Percentiles rank a stretch among this genome's conserved stretches.
Conservation (phyloP, 2,329 filamentous ascomycete genomes). For the Fusarium sp. region DNA sequence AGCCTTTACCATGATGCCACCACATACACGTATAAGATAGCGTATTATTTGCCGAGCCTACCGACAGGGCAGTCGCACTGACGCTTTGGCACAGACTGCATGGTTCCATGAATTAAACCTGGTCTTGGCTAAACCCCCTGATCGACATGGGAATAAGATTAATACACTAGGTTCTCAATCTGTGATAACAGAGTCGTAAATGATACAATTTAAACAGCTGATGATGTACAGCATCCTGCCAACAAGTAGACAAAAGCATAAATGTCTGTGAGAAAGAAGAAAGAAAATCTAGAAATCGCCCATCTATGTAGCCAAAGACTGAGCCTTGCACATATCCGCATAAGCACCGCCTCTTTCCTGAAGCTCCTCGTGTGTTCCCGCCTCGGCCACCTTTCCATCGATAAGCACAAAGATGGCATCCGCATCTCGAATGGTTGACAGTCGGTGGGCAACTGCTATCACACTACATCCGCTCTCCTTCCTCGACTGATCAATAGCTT, state of each 20-base stretch:
- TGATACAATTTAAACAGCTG: fast-evolving
- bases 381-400: constrained; percentile 66
- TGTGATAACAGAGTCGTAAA: not conserved
- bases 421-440: constrained; percentile 67
- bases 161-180: not conserved
- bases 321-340: constrained; percentile 36
- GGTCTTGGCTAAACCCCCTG: not conserved
- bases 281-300: not conserved
- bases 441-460: constrained; percentile 70
- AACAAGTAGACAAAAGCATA: not conserved
- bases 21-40: not conserved
- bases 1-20: not conserved
- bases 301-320: constrained; percentile 24
- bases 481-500: constrained; percentile 57
- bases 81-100: not conserved
- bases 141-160: not conserved
- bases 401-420: constrained; percentile 73
- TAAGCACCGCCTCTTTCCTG: constrained; percentile 53
- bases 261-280: not conserved
- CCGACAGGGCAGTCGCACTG: not conserved
- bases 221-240: too few relatives aligned
- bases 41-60: not conserved
- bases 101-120: not conserved
- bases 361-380: constrained; percentile 69
- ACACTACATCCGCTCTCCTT: constrained; percentile 59